phyloP scores from a whole-genome alignment of 164 flowering plant species.

The Berberis vulgaris region DNA sequence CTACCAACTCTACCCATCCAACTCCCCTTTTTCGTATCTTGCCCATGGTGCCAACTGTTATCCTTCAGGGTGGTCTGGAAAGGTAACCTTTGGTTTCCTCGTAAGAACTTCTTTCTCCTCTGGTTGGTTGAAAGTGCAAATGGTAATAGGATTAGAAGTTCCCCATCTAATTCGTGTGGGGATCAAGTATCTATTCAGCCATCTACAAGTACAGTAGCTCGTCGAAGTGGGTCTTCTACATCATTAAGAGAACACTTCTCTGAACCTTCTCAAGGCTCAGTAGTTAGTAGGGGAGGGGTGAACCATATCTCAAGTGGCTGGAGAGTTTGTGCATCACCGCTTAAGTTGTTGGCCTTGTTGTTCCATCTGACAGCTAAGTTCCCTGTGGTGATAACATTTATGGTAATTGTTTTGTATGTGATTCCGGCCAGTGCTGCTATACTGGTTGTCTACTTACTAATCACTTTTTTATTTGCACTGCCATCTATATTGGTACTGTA shows the following conservation, averaged over 20 bases:
- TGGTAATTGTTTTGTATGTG: conserved; percentile 43
- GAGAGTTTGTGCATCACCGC: conserved; percentile 26
- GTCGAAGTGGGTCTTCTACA: neutral
- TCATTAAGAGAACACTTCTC: conserved; percentile 4
- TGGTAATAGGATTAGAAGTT: conserved; percentile 31
- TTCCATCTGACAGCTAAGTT: conserved; percentile 45
- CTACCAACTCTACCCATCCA: conserved; percentile 36
- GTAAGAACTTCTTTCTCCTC: conserved; percentile 58
- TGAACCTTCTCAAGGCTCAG: conserved; percentile 1
- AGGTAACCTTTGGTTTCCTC: conserved; percentile 53
- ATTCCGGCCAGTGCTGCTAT: conserved; percentile 50
- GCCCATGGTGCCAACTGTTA: conserved; percentile 72
- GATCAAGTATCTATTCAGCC: conserved; percentile 15
- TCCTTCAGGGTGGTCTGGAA: conserved; percentile 49
- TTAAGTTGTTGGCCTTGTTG: conserved; percentile 34
- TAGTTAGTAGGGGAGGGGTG: neutral
- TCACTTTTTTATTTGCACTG: conserved; percentile 59
- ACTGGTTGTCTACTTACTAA: conserved; percentile 35
- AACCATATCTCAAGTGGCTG: conserved; percentile 12
- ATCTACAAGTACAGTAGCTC: neutral
- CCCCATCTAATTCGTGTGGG: conserved; percentile 7
- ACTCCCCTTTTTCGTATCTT: conserved; percentile 58
- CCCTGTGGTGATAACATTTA: conserved; percentile 42
- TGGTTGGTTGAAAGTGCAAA: conserved; percentile 76
- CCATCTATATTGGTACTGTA: conserved; percentile 65